These are phyloP conservation scores for Lagenaria siceraria DNA, from an alignment of 306 rosid genomes.

Conservation along the genomic window DNA sequence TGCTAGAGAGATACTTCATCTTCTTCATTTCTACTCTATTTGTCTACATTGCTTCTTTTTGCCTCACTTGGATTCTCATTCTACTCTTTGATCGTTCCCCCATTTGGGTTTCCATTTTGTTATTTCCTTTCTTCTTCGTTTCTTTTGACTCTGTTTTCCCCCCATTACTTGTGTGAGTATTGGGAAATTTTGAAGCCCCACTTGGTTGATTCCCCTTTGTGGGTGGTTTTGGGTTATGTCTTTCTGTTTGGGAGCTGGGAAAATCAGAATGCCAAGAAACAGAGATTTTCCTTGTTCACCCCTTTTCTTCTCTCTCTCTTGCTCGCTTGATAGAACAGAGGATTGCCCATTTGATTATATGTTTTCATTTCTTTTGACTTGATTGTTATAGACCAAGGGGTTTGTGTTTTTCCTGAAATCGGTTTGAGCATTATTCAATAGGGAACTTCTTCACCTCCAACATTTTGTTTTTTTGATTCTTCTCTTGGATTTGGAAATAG, in stretches of 20 bases:
- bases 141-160: not conserved
- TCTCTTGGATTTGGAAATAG: not conserved
- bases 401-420: not conserved
- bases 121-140: conserved; percentile 10
- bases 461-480: not conserved
- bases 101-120: conserved; percentile 12
- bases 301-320: conserved; percentile 17
- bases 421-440: not conserved
- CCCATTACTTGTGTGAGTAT: conserved; percentile 2
- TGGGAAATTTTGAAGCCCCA: not conserved
- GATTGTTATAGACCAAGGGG: not conserved
- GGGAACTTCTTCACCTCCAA: not conserved
- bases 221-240: not conserved
- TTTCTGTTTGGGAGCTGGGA: conserved; percentile 20
- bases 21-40: conserved; percentile 10
- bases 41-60: conserved; percentile 42
- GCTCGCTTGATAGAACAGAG: conserved; percentile 24
- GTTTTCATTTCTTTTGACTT: conserved; percentile 8
- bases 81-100: conserved; percentile 9
- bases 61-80: conserved; percentile 21
- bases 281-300: conserved; percentile 20
- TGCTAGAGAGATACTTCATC: conserved; percentile 16
- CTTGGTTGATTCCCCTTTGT: conserved; percentile 4
- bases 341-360: conserved; percentile 14
- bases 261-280: conserved; percentile 22